Conservation (phyloP, 371 early-diverging fungal species). For the Actinomucor elegans region DNA sequence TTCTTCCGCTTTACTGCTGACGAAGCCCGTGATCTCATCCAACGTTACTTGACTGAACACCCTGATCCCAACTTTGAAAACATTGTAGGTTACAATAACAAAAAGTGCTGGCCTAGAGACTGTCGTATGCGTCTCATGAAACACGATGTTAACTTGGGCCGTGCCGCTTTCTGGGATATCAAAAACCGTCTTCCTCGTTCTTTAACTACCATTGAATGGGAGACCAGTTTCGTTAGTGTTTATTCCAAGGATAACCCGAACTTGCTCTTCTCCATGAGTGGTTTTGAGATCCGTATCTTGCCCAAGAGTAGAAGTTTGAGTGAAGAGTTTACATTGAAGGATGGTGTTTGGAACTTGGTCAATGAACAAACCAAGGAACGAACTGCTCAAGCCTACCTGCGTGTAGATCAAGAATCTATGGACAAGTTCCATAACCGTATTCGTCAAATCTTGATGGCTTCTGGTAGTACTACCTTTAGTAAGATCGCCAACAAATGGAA, state of each 20-base stretch:
- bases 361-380: constrained; percentile 97
- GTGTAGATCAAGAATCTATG: constrained; percentile 93
- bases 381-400: constrained; percentile 94
- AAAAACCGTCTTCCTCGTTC: constrained; percentile 96
- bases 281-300: constrained; percentile 89
- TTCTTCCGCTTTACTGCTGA: constrained; percentile 93
- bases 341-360: constrained; percentile 96
- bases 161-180: constrained; percentile 98
- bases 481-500: constrained; percentile 99
- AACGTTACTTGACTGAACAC: constrained; percentile 95
- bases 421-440: constrained; percentile 94
- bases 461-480: constrained; percentile 96
- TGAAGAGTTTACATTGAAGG: constrained; percentile 90
- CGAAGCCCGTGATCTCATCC: constrained; percentile 93
- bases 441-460: constrained; percentile 96
- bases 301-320: constrained; percentile 85
- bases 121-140: constrained; percentile 99
- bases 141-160: constrained; percentile 84
- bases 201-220: constrained; percentile 98
- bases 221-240: constrained; percentile 93
- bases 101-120: constrained; percentile 97
- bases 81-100: constrained; percentile 97
- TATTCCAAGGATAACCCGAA: constrained; percentile 97
- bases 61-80: constrained; percentile 99
- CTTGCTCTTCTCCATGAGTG: constrained; percentile 88